Evolutionary conservation across 345 rosid species (phyloP), one percentile per base, ranked within the genome.

Genomic region (Pistacia integerrima): DNA sequence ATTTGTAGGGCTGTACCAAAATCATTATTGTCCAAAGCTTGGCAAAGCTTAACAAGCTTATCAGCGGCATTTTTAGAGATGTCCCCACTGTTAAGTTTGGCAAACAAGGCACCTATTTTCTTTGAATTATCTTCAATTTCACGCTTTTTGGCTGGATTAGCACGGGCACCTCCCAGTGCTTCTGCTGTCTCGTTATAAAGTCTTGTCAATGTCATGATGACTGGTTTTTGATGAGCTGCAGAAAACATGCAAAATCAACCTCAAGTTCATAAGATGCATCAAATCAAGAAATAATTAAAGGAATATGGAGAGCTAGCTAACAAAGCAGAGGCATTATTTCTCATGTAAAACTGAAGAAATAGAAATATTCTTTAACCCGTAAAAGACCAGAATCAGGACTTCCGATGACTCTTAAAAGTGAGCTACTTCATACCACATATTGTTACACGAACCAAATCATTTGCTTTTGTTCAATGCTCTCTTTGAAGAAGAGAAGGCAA

Each of bases 51-150:
- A 73, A 83, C 83, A 64, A 97, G 98, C 86, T 91, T 97, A 73
- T 92, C 97, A 3, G 96, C 94, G 63, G 98, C 98, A 74, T 92
- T 94, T 82, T 83, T 87, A 1, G 99, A 97, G 70, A 97, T 90
- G 87, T 92, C 99, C 57, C 94, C 94, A 56, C 88, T 88, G 80
- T 91, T 97, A 49, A 94, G 97, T 88, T 91, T 97, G 48, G 89
- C 94, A 82, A 94, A 94, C 84, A 97, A 85, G 81, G 94, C 94
- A 64, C 99, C 99, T 69, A 97, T 79, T 81, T 91, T 97, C 85
- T 76, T 89, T 60, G 99, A 94, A 83, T 91, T 94, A 75, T 97
- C 99, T 81, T 94, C 99, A 76, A 94, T 97, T 88, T 97, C 98
- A 17, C 97, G 97, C 84, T 89, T 94, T 87, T 84, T 91, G 14